Evolutionary conservation across 495 filamentous ascomycete genomes (phyloP).

Genomic region (Bacidia gigantensis): DNA sequence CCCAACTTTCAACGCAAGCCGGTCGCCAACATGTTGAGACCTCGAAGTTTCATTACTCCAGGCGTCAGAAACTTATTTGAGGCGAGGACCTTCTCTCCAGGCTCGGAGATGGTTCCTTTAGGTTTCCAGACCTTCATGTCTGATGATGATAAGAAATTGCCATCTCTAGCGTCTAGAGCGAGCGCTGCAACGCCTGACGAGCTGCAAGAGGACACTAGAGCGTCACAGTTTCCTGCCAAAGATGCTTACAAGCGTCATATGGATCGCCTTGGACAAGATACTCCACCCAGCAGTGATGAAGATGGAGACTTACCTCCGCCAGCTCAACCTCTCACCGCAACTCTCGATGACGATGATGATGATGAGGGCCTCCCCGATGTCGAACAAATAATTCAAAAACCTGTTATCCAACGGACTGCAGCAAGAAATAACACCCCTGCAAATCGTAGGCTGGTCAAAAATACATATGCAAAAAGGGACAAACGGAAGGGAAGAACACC

Average conservation of each 20-base stretch:
- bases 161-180: slow-evolving; percentile 40
- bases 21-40: slow-evolving; percentile 34
- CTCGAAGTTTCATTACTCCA: slow-evolving; percentile 34
- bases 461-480: slow-evolving; percentile 3
- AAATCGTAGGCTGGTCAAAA: no score
- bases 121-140: slow-evolving; percentile 43
- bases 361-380: slow-evolving; percentile 15
- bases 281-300: slow-evolving; percentile 23
- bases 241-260: slow-evolving; percentile 6
- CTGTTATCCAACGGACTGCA: no score
- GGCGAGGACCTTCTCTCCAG: slow-evolving; percentile 43
- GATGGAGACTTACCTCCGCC: slow-evolving; percentile 18
- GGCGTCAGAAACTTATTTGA: slow-evolving; percentile 57
- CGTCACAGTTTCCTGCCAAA: slow-evolving; percentile 1
- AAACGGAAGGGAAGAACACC: not conserved
- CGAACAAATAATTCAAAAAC: slow-evolving; percentile 9
- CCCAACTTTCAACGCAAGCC: slow-evolving; percentile 23
- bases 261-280: slow-evolving; percentile 3
- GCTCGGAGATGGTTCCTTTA: slow-evolving; percentile 42
- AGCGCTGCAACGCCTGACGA: not conserved
- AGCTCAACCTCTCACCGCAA: slow-evolving; percentile 4
- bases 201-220: not conserved
- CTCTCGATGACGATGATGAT: slow-evolving; percentile 17
- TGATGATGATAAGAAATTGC: slow-evolving; percentile 40
- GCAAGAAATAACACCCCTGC: no score